These are phyloP conservation scores for Pythium utonaiense DNA, from an alignment of 352 stramenopile species.

Conservation along the genomic window DNA sequence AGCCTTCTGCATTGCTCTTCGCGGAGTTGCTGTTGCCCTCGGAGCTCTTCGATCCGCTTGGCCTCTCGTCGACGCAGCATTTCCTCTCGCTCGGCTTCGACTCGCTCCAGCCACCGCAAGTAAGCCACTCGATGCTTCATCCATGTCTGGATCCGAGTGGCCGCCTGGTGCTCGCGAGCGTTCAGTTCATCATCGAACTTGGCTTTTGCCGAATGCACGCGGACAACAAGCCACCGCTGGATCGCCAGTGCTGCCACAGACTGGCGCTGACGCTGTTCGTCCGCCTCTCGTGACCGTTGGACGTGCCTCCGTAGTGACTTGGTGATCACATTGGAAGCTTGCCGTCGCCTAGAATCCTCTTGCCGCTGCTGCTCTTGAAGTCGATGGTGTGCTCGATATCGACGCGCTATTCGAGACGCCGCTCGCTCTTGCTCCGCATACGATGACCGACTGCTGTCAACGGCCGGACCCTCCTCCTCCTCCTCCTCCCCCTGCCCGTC, in stretches of 20 bases:
- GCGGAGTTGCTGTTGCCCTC: background rate
- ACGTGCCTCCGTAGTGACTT: conserved; percentile 13
- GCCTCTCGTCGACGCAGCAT: conserved; percentile 9
- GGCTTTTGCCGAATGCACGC: conserved; percentile 18
- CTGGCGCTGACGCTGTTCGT: conserved; percentile 7
- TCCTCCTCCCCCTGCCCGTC: conserved; percentile 16
- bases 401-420: conserved; percentile 30
- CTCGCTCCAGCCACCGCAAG: conserved; percentile 14
- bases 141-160: conserved; percentile 17
- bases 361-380: background rate
- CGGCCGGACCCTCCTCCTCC: conserved; percentile 2
- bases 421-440: conserved; percentile 13
- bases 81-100: conserved; percentile 13
- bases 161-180: background rate
- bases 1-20: background rate
- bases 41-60: background rate
- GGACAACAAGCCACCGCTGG: conserved; percentile 36
- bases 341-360: conserved; percentile 8
- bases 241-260: conserved; percentile 26
- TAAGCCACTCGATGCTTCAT: conserved; percentile 10
- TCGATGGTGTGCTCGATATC: conserved; percentile 23
- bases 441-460: conserved; percentile 3
- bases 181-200: background rate
- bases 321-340: conserved; percentile 15
- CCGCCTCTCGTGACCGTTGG: conserved; percentile 6